A percentile compares a stretch with the other conserved stretches of the same genome.
Evolutionary conservation across 2,329 filamentous ascomycete genomes (phyloP).

Genomic region (Dactylella cylindrospora): DNA sequence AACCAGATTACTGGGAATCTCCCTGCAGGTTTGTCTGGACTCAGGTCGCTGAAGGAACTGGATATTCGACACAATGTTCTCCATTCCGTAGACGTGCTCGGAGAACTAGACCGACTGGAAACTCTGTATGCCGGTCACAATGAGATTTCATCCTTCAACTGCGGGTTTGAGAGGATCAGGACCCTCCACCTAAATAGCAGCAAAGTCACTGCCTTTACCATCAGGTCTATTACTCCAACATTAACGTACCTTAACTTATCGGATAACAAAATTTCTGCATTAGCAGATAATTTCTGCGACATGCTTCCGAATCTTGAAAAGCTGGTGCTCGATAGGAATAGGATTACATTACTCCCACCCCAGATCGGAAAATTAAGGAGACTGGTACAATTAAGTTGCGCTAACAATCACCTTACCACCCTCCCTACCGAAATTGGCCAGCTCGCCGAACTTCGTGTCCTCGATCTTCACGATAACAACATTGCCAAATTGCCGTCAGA

Average conservation of each 20-base stretch:
- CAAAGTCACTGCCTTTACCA: constrained; percentile 89
- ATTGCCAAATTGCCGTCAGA: constrained; percentile 84
- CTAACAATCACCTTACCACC: constrained; percentile 82
- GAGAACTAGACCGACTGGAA: constrained; percentile 80
- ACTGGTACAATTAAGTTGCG: constrained; percentile 89
- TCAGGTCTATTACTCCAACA: constrained; percentile 73
- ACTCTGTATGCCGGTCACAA: constrained; percentile 91
- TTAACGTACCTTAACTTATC: constrained; percentile 85
- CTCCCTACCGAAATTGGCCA: constrained; percentile 86
- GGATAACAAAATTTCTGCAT: constrained; percentile 83
- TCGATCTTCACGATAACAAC: constrained; percentile 93
- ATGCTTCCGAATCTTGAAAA: constrained; percentile 85
- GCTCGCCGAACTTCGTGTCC: constrained; percentile 75
- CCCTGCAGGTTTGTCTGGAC: constrained; percentile 69
- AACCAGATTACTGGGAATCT: constrained; percentile 79
- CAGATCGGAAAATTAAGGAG: constrained; percentile 80
- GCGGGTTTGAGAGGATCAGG: constrained; percentile 80
- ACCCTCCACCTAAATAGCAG: constrained; percentile 90
- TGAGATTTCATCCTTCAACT: constrained; percentile 82
- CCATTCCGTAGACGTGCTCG: constrained; percentile 82
- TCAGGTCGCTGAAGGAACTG: constrained; percentile 80
- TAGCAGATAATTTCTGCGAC: constrained; percentile 81
- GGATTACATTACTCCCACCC: constrained; percentile 84
- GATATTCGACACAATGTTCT: constrained; percentile 94
- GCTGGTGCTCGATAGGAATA: constrained; percentile 88